Evolutionary conservation across 73 alveolate genomes (phyloP), one percentile per base, ranked within the genome.

Genomic region (Effrenium voratum): DNA sequence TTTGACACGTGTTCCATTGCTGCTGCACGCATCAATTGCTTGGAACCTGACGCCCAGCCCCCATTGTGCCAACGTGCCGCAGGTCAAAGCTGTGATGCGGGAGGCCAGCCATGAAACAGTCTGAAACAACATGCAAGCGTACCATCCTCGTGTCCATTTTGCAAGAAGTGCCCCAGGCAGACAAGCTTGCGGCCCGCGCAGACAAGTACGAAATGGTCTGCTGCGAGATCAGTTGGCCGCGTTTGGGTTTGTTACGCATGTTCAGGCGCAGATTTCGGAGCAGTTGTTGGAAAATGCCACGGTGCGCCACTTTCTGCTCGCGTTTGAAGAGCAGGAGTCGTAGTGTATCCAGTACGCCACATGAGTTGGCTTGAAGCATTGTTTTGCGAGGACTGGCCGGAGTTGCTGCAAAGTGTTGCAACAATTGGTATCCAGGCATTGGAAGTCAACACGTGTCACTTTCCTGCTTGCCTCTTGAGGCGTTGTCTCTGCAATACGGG

Each of bases 361-460:
- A 52, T 52, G 63, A 52, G 26, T 4, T 13, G 76, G 76, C 63
- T 80, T 13, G 43, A 24, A 22, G n/a, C 59, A 26, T 13, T 32
- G 12, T 5, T 28, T 34, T 30, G 34, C 10, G 43, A 90, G 96
- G 96, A 90, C 66, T 90, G 96, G 96, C 96, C 96, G 5, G 96
- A 90, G 43, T 57, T 90, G 44, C 43, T 90, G 55, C 86, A 77
- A n/a, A 59, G 96, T 55, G 79, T 90, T 45, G 96, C 96, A 46
- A 50, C 96, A 52, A 90, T 90, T 38, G 96, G 96, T 40, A 90
- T 90, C 75, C 96, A 90, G 96, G 96, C n/a, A n/a, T n/a, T n/a
- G n/a, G n/a, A n/a, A n/a, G n/a, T n/a, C n/a, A n/a, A n/a, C n/a
- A n/a, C n/a, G n/a, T n/a, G n/a, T n/a, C n/a, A n/a, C n/a, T n/a